Conservation (phyloP, 805 yeast genomes). For the Yamadazyma olivae region DNA sequence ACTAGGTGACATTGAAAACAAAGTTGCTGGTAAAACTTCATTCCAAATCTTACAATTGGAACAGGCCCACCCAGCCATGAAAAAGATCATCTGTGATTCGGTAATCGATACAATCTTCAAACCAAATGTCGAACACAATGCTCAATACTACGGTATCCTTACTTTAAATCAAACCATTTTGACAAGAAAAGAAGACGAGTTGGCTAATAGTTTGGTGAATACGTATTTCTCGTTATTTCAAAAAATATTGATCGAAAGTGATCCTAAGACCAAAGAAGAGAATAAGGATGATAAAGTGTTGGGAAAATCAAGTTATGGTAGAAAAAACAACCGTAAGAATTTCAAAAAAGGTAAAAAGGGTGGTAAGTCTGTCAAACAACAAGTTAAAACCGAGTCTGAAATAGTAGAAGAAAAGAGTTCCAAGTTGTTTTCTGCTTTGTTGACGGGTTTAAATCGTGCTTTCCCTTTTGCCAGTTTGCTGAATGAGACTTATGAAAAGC, state of each 20-base stretch:
- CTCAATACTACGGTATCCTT: conserved; percentile 82
- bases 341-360: conserved; percentile 85
- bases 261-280: conserved; percentile 39
- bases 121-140: conserved; percentile 72
- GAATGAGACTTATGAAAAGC: conserved; percentile 65
- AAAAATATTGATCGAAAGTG: conserved; percentile 70
- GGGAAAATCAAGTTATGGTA: conserved; percentile 59
- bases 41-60: conserved; percentile 74
- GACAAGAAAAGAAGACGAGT: conserved; percentile 68
- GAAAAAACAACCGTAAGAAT: conserved; percentile 56
- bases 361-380: conserved; percentile 68
- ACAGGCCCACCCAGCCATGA: conserved; percentile 96
- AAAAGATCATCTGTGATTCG: conserved; percentile 70
- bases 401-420: conserved; percentile 75
- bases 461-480: conserved; percentile 86
- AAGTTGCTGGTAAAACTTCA: conserved; percentile 87
- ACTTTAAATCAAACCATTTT: conserved; percentile 92
- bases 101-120: conserved; percentile 79
- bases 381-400: conserved; percentile 61
- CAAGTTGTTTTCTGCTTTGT: conserved; percentile 80
- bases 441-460: conserved; percentile 94
- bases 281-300: conserved; percentile 32
- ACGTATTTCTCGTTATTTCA: conserved; percentile 87
- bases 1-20: conserved; percentile 88
- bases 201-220: conserved; percentile 80